Evolutionary conservation across 2,329 filamentous ascomycete species (phyloP).

Genomic region (Trichoderma guizhouense): DNA sequence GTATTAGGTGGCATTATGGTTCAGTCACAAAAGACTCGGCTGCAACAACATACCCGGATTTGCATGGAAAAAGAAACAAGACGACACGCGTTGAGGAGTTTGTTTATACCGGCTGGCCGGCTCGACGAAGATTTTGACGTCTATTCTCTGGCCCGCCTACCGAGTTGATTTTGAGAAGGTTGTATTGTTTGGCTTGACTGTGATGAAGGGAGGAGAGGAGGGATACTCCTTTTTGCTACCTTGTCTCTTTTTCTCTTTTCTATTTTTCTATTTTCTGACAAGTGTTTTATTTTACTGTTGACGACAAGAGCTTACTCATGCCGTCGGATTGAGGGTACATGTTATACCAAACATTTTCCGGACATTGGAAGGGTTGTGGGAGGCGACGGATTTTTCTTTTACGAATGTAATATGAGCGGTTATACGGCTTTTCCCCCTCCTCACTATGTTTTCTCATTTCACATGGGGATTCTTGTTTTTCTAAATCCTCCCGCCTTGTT

Average conservation of each 20-base stretch:
- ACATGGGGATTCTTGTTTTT: not conserved
- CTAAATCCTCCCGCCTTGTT: not conserved
- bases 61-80: slow-evolving; percentile 23
- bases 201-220: not conserved
- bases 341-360: slow-evolving; percentile 6
- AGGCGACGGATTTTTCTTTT: not conserved
- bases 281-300: slow-evolving; percentile 6
- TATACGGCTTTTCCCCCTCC: not conserved
- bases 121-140: slow-evolving; percentile 11
- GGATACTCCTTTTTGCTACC: not conserved
- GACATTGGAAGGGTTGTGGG: not conserved
- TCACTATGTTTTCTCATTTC: not conserved
- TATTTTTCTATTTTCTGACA: not conserved
- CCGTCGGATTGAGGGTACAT: not conserved
- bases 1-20: slow-evolving; percentile 24
- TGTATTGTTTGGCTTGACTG: slow-evolving; percentile 6
- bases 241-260: not conserved
- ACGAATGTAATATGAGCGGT: slow-evolving; percentile 17
- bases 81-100: slow-evolving; percentile 24
- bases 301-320: not conserved
- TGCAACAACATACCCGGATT: slow-evolving; percentile 30
- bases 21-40: slow-evolving; percentile 23
- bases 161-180: slow-evolving; percentile 11
- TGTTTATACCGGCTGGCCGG: slow-evolving; percentile 18
- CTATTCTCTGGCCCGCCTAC: not conserved